These are phyloP conservation scores for Amylostereum areolatum DNA, from an alignment of 1,284 basidiomycete genomes.

Conservation along the genomic window DNA sequence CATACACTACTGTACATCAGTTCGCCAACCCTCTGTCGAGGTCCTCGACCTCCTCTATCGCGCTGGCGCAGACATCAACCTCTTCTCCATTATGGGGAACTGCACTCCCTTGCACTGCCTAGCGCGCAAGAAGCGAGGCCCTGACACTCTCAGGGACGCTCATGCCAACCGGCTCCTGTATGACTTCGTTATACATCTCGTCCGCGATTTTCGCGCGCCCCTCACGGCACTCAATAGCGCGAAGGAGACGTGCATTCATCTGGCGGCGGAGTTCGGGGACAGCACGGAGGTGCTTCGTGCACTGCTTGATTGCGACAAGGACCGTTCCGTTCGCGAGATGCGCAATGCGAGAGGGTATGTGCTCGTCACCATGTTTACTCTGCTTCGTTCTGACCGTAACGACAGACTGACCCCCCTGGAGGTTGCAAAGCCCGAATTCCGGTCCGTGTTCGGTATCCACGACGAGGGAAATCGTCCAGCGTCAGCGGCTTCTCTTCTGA, in stretches of 20 bases:
- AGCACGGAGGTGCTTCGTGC: slow-evolving; percentile 55
- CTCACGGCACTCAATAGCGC: slow-evolving; percentile 68
- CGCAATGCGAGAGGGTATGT: slow-evolving; percentile 65
- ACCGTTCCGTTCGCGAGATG: slow-evolving; percentile 46
- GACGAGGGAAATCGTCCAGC: slow-evolving; percentile 38
- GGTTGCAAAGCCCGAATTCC: slow-evolving; percentile 58
- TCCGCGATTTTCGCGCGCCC: slow-evolving; percentile 60
- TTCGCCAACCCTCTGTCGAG: slow-evolving; percentile 47
- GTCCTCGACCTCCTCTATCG: slow-evolving; percentile 63
- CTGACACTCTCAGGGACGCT: slow-evolving; percentile 21
- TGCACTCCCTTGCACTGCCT: slow-evolving; percentile 68
- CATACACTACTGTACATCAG: slow-evolving; percentile 61
- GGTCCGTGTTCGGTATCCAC: slow-evolving; percentile 47
- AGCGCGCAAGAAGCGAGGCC: slow-evolving; percentile 42
- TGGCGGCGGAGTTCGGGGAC: slow-evolving; percentile 88
- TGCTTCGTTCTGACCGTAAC: slow-evolving; percentile 1
- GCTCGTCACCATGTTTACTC: background rate
- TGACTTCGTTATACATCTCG: slow-evolving; percentile 57
- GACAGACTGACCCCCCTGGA: slow-evolving; percentile 63
- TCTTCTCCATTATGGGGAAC: slow-evolving; percentile 60
- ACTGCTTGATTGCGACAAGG: slow-evolving; percentile 57
- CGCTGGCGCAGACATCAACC: slow-evolving; percentile 64
- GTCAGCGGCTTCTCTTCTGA: slow-evolving; percentile 50
- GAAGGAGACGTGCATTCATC: slow-evolving; percentile 89
- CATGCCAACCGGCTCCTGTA: slow-evolving; percentile 39